Evolutionary conservation across 768 basidiomycete genomes (phyloP).

Genomic region (Sistotremastrum suecicum): DNA sequence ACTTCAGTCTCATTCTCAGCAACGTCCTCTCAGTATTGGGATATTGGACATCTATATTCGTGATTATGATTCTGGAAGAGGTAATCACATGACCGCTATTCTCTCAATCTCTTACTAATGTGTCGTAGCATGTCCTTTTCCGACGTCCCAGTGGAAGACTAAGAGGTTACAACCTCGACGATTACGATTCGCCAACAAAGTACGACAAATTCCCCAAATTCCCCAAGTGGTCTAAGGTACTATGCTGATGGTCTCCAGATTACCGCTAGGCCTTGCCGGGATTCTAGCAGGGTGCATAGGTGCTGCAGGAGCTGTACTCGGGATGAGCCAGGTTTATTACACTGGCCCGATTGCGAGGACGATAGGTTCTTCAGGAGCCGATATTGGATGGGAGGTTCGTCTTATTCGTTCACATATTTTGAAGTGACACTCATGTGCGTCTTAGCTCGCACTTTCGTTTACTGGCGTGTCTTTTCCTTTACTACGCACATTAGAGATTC

Average conservation of each 20-base stretch:
- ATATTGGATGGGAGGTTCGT: slow-evolving; percentile 39
- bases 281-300: slow-evolving; percentile 32
- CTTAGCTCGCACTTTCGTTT: slow-evolving; percentile 29
- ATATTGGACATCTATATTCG: slow-evolving; percentile 34
- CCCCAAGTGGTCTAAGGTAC: too few relatives aligned
- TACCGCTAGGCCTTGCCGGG: slow-evolving; percentile 36
- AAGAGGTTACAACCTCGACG: slow-evolving; percentile 36
- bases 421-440: background rate
- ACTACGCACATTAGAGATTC: slow-evolving; percentile 34
- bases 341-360: slow-evolving; percentile 32
- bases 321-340: slow-evolving; percentile 42
- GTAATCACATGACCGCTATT: too few relatives aligned
- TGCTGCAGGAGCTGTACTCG: slow-evolving; percentile 32
- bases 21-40: slow-evolving; percentile 29
- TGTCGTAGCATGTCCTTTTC: slow-evolving; percentile 25
- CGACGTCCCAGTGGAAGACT: slow-evolving; percentile 23
- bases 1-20: slow-evolving; percentile 25
- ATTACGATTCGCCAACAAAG: slow-evolving; percentile 28
- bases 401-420: background rate
- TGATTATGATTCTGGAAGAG: slow-evolving; percentile 31
- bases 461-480: slow-evolving; percentile 32
- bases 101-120: too few relatives aligned
- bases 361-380: slow-evolving; percentile 31
- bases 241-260: slow-evolving; percentile 1
- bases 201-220: too few relatives aligned